phyloP scores from a whole-genome alignment of 352 stramenopile genomes.

The Aphanomyces stellatus region DNA sequence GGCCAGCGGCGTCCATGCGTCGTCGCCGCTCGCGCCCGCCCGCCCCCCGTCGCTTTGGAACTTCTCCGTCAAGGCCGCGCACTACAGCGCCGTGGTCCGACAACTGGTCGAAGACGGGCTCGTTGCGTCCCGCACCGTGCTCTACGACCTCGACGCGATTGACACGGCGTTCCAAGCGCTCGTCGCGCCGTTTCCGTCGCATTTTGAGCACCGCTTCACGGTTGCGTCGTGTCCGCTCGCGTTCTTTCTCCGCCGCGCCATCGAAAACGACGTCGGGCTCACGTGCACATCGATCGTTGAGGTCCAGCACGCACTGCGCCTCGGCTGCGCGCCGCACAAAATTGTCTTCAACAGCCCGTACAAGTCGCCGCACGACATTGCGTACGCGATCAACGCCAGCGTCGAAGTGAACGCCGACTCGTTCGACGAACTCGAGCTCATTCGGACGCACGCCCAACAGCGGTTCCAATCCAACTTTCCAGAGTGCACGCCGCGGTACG shows the following conservation, averaged over 20 bases:
- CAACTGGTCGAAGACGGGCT: slow-evolving; percentile 24
- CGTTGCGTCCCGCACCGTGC: slow-evolving; percentile 51
- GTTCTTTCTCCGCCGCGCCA: slow-evolving; percentile 53
- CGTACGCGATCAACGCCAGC: slow-evolving; percentile 7
- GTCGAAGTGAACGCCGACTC: slow-evolving; percentile 21
- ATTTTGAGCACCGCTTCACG: slow-evolving; percentile 84
- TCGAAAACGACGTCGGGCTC: slow-evolving; percentile 30
- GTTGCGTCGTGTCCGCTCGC: slow-evolving; percentile 86
- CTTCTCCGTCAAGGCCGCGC: slow-evolving; percentile 58
- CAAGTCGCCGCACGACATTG: slow-evolving; percentile 15
- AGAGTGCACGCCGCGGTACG: slow-evolving; percentile 14
- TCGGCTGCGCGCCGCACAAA: slow-evolving; percentile 26
- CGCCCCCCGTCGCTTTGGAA: slow-evolving; percentile 61
- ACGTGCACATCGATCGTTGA: slow-evolving; percentile 40
- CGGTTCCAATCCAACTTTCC: slow-evolving; percentile 15
- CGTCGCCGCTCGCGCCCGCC: slow-evolving; percentile 30
- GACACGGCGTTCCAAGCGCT: slow-evolving; percentile 77
- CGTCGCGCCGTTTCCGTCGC: slow-evolving; percentile 65
- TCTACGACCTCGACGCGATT: slow-evolving; percentile 82
- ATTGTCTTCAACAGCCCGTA: slow-evolving; percentile 16
- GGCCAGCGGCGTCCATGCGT: slow-evolving; percentile 28
- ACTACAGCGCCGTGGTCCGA: slow-evolving; percentile 20
- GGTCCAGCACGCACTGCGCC: slow-evolving; percentile 32
- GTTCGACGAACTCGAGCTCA: slow-evolving; percentile 19
- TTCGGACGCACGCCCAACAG: neutral